phyloP scores from a whole-genome alignment of 768 basidiomycete genomes.

The Galerina marginata region DNA sequence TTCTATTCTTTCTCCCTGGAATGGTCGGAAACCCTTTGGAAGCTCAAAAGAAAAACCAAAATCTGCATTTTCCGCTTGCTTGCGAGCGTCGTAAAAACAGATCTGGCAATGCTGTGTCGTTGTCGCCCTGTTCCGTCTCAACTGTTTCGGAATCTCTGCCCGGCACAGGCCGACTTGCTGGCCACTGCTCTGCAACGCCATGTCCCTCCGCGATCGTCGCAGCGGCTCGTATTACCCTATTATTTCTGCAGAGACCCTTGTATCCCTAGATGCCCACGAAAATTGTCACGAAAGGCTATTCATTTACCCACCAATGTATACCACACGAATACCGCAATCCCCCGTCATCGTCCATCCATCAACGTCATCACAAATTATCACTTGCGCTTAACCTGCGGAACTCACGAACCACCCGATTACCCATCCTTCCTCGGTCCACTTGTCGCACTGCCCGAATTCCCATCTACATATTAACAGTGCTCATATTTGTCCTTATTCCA shows the following conservation, averaged over 20 bases:
- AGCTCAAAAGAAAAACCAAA: slow-evolving; percentile 18
- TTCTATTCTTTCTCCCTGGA: slow-evolving; percentile 4
- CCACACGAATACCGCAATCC: not conserved
- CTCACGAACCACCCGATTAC: slow-evolving; percentile 4
- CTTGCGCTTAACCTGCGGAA: slow-evolving; percentile 2
- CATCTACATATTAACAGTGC: slow-evolving; percentile 6
- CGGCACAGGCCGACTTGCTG: slow-evolving; percentile 8
- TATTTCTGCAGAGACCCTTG: slow-evolving; percentile 9
- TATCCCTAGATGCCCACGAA: slow-evolving; percentile 23
- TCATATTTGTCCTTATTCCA: slow-evolving; percentile 10
- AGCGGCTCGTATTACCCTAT: slow-evolving; percentile 4
- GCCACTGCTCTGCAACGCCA: slow-evolving; percentile 12
- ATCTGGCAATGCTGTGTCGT: slow-evolving; percentile 1
- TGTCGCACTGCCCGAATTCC: slow-evolving; percentile 9
- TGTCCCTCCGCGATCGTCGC: slow-evolving; percentile 15
- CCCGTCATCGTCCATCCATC: slow-evolving; percentile 8
- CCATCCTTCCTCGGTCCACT: slow-evolving; percentile 8
- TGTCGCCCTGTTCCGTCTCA: not conserved
- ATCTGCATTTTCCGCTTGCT: slow-evolving; percentile 16
- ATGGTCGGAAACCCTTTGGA: slow-evolving; percentile 15
- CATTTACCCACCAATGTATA: slow-evolving; percentile 2
- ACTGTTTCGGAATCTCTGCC: slow-evolving; percentile 7
- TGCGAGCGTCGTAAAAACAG: slow-evolving; percentile 6
- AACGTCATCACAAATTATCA: slow-evolving; percentile 1
- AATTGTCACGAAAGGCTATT: slow-evolving; percentile 15